Evolutionary conservation across 345 rosid genomes (phyloP).

Genomic region (Lepidium didymum): DNA sequence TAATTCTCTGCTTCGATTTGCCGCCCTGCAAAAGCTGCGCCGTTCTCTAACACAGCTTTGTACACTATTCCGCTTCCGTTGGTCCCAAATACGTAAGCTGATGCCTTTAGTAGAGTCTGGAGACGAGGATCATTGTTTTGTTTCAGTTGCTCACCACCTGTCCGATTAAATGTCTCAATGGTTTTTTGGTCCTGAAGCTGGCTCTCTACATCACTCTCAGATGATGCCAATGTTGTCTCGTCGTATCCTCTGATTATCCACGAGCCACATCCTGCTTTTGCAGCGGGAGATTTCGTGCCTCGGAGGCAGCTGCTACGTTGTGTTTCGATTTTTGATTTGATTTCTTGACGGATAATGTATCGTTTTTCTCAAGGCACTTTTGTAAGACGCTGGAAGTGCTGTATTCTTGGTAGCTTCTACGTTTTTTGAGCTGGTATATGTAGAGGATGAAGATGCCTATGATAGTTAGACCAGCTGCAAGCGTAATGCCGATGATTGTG

Average conservation of each 20-base stretch:
- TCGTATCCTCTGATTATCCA: conserved; percentile 41
- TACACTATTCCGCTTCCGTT: conserved; percentile 57
- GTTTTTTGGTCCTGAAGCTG: conserved; percentile 1
- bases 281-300: conserved; percentile 10
- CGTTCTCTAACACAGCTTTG: conserved; percentile 72
- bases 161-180: conserved; percentile 8
- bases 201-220: conserved; percentile 44
- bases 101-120: conserved; percentile 69
- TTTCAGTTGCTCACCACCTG: conserved; percentile 5
- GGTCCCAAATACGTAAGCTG: conserved; percentile 72
- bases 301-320: neutral
- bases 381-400: conserved; percentile 18
- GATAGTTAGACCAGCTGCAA: conserved; percentile 57
- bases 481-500: conserved; percentile 52
- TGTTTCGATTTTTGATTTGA: conserved; percentile 7
- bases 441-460: conserved; percentile 57
- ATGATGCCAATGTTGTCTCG: conserved; percentile 22
- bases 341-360: conserved; percentile 1
- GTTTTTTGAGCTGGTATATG: conserved; percentile 55
- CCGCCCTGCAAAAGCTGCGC: conserved; percentile 65
- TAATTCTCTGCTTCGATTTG: conserved; percentile 67
- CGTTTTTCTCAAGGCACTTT: conserved; percentile 28
- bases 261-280: conserved; percentile 43
- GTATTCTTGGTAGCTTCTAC: conserved; percentile 28
- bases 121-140: conserved; percentile 31